Conservation (phyloP, 306 rosid genomes). For the Fragaria ananassa region DNA sequence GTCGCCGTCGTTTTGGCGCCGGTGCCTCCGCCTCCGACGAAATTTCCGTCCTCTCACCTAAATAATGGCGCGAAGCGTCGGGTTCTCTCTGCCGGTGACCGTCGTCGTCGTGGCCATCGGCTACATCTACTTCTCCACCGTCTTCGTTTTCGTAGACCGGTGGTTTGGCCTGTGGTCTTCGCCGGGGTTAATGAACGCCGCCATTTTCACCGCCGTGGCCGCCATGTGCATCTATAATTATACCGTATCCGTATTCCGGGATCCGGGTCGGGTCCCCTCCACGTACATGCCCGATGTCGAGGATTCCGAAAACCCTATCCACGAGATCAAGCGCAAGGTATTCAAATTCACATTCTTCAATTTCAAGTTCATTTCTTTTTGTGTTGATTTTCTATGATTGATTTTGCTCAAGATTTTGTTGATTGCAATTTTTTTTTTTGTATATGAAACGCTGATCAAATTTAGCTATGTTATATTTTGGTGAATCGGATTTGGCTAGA, state of each 20-base stretch:
- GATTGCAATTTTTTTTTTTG: not conserved
- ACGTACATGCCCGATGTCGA: conserved; percentile 76
- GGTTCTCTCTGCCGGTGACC: conserved; percentile 60
- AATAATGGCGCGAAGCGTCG: conserved; percentile 39
- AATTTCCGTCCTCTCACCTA: not conserved
- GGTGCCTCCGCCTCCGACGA: conserved; percentile 46
- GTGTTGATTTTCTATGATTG: not conserved
- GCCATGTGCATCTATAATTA: conserved; percentile 52
- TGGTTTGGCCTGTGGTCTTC: conserved; percentile 95
- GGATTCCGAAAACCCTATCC: conserved; percentile 57
- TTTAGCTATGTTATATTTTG: not conserved
- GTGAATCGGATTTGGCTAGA: not conserved
- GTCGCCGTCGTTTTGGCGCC: conserved; percentile 76
- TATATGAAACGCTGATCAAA: not conserved
- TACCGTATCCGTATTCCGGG: conserved; percentile 48
- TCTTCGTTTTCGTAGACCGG: conserved; percentile 71
- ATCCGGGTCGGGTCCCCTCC: conserved; percentile 90
- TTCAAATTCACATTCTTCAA: not conserved
- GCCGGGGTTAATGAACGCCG: conserved; percentile 77
- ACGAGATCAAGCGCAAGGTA: conserved; percentile 99
- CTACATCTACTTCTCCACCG: conserved; percentile 67
- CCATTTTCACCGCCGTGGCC: conserved; percentile 68
- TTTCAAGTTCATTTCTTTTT: not conserved
- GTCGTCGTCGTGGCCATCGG: conserved; percentile 56
- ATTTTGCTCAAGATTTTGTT: not conserved